phyloP scores from a whole-genome alignment of 371 early-diverging fungal genomes.

The Lichtheimia corymbifera region DNA sequence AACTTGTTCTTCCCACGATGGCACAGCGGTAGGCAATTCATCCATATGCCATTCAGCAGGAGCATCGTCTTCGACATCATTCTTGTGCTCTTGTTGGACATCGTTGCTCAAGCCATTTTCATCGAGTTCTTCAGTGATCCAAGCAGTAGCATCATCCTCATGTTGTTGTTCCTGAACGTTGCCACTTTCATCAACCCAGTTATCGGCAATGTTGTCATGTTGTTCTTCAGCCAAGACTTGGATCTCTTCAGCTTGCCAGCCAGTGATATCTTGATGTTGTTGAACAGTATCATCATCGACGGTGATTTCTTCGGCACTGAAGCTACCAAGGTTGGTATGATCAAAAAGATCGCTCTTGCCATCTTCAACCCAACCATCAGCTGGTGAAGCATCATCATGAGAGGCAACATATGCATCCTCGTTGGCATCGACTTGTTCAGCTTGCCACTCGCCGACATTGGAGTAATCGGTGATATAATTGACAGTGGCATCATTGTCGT shows the following conservation, averaged over 20 bases:
- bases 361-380: constrained; percentile 8
- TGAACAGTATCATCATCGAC: not conserved
- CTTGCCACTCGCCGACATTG: constrained; percentile 25
- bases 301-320: not conserved
- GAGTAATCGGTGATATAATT: constrained; percentile 1
- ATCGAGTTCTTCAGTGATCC: constrained; percentile 17
- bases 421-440: constrained; percentile 20
- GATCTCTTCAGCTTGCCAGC: constrained; percentile 12
- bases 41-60: not conserved
- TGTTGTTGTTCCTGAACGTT: constrained; percentile 6
- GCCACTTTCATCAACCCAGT: not conserved
- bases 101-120: constrained; percentile 2
- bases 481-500: constrained; percentile 4
- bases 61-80: not conserved
- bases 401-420: constrained; percentile 15
- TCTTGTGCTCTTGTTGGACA: not conserved
- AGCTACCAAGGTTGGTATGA: not conserved
- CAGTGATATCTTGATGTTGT: constrained; percentile 1
- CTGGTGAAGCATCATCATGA: constrained; percentile 8
- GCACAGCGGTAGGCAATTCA: not conserved
- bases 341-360: constrained; percentile 1
- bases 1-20: constrained; percentile 3
- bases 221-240: not conserved
- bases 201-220: not conserved
- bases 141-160: constrained; percentile 13